Evolutionary conservation across 139 green algal species (phyloP).

Genomic region (Raphidocelis subcapitata): DNA sequence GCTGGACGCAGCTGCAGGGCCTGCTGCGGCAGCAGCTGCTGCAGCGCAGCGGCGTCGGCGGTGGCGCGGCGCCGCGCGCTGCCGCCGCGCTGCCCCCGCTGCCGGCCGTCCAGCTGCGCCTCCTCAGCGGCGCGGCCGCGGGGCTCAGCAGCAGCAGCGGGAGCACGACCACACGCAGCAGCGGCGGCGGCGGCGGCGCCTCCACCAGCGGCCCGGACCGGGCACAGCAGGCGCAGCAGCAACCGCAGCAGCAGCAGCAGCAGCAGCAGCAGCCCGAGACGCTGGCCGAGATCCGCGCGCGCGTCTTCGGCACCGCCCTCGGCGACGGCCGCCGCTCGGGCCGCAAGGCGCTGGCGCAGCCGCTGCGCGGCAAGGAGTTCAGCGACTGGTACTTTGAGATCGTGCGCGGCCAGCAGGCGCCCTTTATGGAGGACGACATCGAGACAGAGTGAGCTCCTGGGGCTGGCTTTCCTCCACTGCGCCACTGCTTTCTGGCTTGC

Average conservation of each 20-base stretch:
- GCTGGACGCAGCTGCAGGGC: no score
- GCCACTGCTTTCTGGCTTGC: no score
- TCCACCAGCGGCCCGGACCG: no score
- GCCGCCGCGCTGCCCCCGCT: background rate
- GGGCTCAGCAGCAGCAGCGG: background rate
- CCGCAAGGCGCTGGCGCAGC: slow-evolving; percentile 9
- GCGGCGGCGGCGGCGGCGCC: no score
- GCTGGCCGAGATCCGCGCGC: background rate
- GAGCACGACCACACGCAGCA: background rate
- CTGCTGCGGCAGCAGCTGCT: slow-evolving; percentile 10
- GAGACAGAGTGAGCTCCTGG: slow-evolving; percentile 22
- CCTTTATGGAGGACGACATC: slow-evolving; percentile 14
- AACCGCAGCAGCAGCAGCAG: background rate
- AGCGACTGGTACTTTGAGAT: slow-evolving; percentile 26
- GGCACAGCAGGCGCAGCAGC: no score
- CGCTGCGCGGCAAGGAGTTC: slow-evolving; percentile 8
- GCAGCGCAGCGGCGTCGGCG: no score
- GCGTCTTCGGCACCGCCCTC: slow-evolving; percentile 23
- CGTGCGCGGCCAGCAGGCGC: slow-evolving; percentile 1
- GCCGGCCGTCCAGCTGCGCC: background rate
- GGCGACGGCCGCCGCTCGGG: slow-evolving; percentile 19
- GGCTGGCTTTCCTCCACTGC: no score
- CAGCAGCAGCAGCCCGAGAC: background rate
- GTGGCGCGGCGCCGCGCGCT: no score
- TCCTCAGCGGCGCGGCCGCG: background rate